A percentile compares a stretch with the other conserved stretches of the same genome.
Conservation (phyloP, 1,284 basidiomycete genomes). For the Ustilago shanxiensis region DNA sequence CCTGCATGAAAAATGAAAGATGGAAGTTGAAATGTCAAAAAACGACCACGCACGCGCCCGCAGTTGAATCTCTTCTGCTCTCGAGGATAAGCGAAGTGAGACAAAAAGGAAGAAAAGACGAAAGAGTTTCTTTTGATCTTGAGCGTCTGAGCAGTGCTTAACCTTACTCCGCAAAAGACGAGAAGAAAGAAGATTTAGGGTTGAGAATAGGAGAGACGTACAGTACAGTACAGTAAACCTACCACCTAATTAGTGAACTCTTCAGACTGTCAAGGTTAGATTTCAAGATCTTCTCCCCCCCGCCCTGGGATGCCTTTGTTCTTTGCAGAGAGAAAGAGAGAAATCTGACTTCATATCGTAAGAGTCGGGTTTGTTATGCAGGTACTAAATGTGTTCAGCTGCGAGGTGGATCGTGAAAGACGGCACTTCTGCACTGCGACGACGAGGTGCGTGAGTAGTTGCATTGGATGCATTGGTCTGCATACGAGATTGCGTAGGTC, state of each 20-base stretch:
- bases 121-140: neutral
- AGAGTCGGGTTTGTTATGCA: neutral
- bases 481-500: neutral
- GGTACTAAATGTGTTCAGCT: neutral
- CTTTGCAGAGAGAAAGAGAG: too few species aligned
- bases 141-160: constrained; percentile 4
- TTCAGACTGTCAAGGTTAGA: too few species aligned
- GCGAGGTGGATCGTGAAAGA: constrained; percentile 4
- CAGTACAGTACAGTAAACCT: too few species aligned
- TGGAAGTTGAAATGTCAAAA: constrained; percentile 43
- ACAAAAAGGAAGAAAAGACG: neutral
- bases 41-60: neutral
- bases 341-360: neutral
- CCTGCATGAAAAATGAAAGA: constrained; percentile 4
- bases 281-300: too few species aligned
- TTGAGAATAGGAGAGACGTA: too few species aligned
- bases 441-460: constrained; percentile 19
- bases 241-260: too few species aligned
- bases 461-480: neutral
- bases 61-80: neutral
- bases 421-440: constrained; percentile 11
- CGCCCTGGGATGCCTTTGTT: too few species aligned
- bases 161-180: neutral
- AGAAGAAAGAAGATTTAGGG: neutral
- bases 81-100: too few species aligned